These are phyloP conservation scores for Lophium mytilinum DNA, from an alignment of 495 filamentous ascomycete genomes.

Conservation along the genomic window DNA sequence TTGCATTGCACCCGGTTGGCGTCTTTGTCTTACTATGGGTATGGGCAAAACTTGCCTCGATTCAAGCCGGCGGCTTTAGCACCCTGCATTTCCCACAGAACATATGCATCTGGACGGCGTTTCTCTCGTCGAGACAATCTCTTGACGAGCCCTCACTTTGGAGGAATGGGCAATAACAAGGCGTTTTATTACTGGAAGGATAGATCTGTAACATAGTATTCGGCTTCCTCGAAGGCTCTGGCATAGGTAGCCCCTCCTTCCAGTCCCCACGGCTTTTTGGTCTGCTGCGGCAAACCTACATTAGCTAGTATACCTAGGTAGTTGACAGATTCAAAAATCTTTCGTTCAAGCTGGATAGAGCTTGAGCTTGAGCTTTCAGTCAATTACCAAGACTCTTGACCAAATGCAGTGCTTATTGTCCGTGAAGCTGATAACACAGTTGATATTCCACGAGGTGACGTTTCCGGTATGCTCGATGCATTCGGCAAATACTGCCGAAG, in stretches of 20 bases:
- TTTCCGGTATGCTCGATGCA: no score
- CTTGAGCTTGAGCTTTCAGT: no score
- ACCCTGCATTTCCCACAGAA: neutral
- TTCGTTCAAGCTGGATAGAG: no score
- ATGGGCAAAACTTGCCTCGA: neutral
- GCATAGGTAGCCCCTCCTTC: neutral
- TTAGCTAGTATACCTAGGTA: no score
- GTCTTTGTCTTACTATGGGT: neutral
- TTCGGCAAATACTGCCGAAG: no score
- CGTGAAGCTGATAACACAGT: no score
- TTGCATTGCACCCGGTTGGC: slow-evolving; percentile 21
- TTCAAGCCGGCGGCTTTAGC: neutral
- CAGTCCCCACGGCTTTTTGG: no score
- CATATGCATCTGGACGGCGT: neutral
- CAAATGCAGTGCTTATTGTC: no score
- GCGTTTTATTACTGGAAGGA: neutral
- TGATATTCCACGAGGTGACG: no score
- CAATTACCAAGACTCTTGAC: no score
- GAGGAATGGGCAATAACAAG: neutral
- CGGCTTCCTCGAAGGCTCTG: neutral
- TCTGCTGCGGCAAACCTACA: no score
- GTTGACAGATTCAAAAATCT: no score
- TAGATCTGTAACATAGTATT: slow-evolving; percentile 1
- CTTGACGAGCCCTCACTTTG: neutral
- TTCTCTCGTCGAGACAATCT: neutral